Evolutionary conservation across 2,329 filamentous ascomycete species (phyloP).

Genomic region (Ampelomyces quisqualis): DNA sequence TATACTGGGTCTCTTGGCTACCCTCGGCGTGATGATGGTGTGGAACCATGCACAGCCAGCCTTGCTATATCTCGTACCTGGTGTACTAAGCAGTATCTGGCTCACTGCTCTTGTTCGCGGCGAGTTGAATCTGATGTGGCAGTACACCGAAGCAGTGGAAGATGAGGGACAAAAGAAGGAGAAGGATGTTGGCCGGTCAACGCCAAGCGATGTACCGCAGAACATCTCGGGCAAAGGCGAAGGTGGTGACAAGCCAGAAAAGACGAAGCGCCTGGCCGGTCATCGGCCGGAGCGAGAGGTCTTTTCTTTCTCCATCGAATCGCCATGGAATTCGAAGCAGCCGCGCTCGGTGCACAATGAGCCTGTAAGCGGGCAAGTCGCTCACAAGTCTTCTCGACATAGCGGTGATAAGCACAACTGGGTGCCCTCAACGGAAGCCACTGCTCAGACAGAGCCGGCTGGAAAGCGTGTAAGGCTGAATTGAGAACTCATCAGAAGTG

Average conservation of each 20-base stretch:
- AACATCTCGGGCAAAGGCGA: conserved; percentile 14
- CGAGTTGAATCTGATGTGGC: conserved; percentile 75
- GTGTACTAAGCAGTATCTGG: conserved; percentile 75
- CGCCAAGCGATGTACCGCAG: conserved; percentile 11
- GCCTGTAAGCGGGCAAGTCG: neutral
- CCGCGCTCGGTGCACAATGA: conserved; percentile 9
- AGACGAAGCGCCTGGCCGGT: conserved; percentile 13
- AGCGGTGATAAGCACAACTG: conserved; percentile 22
- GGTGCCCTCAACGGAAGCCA: conserved; percentile 11
- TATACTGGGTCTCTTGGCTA: conserved; percentile 71
- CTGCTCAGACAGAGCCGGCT: conserved; percentile 15
- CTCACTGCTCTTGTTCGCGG: conserved; percentile 68
- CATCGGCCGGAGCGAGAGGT: conserved; percentile 31
- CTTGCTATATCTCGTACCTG: conserved; percentile 86
- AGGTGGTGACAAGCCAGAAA: conserved; percentile 9
- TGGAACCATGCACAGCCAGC: conserved; percentile 86
- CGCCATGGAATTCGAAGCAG: conserved; percentile 31
- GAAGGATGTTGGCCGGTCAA: too few relatives aligned
- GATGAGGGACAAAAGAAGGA: conserved; percentile 27
- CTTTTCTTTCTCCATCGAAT: conserved; percentile 41
- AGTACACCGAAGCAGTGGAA: conserved; percentile 68
- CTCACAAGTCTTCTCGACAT: neutral
- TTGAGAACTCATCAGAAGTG: conserved; percentile 3
- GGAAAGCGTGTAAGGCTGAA: conserved; percentile 29
- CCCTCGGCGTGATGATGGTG: conserved; percentile 72